Evolutionary conservation across 345 rosid species (phyloP).

Genomic region (Firmiana major): DNA sequence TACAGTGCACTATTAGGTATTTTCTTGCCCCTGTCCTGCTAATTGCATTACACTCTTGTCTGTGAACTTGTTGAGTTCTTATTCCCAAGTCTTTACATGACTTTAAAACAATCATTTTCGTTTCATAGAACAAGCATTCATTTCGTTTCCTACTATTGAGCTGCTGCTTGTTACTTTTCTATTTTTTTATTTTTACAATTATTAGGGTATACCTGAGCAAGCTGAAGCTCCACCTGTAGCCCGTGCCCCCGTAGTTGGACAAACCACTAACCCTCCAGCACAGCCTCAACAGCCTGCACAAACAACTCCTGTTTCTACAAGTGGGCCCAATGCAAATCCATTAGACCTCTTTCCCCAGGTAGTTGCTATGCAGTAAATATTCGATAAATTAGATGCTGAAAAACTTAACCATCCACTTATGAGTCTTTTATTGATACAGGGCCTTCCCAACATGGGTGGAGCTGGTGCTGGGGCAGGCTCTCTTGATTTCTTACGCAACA

Average conservation of each 20-base stretch:
- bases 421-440: slow-evolving; percentile 41
- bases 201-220: slow-evolving; percentile 81
- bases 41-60: not conserved
- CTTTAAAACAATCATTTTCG: not conserved
- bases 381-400: not conserved
- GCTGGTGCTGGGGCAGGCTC: slow-evolving; percentile 65
- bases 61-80: not conserved
- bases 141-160: not conserved
- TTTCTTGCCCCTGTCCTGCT: not conserved
- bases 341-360: slow-evolving; percentile 96
- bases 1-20: not conserved
- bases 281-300: slow-evolving; percentile 46
- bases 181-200: slow-evolving; percentile 5
- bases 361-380: slow-evolving; percentile 7
- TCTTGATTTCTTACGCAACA: slow-evolving; percentile 83
- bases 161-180: not conserved
- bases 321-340: slow-evolving; percentile 88
- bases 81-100: not conserved
- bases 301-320: slow-evolving; percentile 43
- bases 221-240: slow-evolving; percentile 54
- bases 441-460: slow-evolving; percentile 78
- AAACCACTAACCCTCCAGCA: slow-evolving; percentile 47
- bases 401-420: not conserved
- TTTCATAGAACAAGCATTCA: not conserved
- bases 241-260: slow-evolving; percentile 39